phyloP scores from a whole-genome alignment of 163 green algal species.

The Volvox carteri region DNA sequence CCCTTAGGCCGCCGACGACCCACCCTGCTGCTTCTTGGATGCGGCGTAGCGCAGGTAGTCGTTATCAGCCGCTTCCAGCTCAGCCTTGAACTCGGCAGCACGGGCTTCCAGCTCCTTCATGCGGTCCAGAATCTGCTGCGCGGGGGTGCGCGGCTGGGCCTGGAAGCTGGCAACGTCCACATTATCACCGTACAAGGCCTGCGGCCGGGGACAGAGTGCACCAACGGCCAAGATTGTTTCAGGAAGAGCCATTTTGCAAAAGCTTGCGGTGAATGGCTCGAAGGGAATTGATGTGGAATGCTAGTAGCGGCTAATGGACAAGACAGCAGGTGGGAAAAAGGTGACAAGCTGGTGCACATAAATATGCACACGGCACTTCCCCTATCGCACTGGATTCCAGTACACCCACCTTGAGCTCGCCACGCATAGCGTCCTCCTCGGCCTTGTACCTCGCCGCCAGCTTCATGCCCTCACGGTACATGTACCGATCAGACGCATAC shows the following conservation, averaged over 20 bases:
- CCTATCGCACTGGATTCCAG: too few species aligned
- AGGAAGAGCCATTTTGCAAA: too few species aligned
- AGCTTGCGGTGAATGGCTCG: too few species aligned
- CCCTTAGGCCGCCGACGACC: too few species aligned
- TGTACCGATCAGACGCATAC: conserved; percentile 69
- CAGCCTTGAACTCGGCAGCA: conserved; percentile 51
- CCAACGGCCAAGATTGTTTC: too few species aligned
- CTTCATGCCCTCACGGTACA: conserved; percentile 76
- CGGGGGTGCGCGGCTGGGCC: conserved; percentile 59
- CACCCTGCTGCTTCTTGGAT: conserved; percentile 67
- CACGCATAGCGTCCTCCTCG: conserved; percentile 68
- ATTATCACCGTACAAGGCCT: conserved; percentile 62
- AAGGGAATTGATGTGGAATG: too few species aligned
- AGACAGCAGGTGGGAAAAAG: background rate
- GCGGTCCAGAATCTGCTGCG: conserved; percentile 66
- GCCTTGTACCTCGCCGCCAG: conserved; percentile 68
- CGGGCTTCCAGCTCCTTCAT: conserved; percentile 55
- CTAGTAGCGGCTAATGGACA: background rate
- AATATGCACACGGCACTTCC: background rate
- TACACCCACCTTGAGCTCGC: conserved; percentile 58
- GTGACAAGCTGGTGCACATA: background rate
- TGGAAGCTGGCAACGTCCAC: conserved; percentile 62
- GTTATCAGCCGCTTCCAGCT: conserved; percentile 59
- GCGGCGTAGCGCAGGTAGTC: conserved; percentile 64
- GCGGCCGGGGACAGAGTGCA: too few species aligned